These are phyloP conservation scores for Spatholobus suberectus DNA, from an alignment of 306 rosid species.

Conservation along the genomic window DNA sequence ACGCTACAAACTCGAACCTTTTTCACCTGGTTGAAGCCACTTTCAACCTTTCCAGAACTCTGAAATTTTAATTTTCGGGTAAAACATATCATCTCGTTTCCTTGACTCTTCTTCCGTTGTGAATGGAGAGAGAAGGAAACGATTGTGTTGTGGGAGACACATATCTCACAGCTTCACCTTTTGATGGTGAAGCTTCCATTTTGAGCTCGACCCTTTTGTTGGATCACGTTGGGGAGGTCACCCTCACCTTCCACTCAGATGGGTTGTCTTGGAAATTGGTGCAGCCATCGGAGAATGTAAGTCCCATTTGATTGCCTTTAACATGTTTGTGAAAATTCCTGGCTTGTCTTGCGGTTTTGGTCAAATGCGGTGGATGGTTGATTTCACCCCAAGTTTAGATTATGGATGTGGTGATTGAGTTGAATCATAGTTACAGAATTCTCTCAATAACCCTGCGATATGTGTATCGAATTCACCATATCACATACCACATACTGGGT, in stretches of 20 bases:
- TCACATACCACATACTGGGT: background rate
- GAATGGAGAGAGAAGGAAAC: slow-evolving; percentile 60
- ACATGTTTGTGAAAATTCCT: slow-evolving; percentile 5
- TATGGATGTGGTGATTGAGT: background rate
- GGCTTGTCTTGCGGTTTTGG: slow-evolving; percentile 14
- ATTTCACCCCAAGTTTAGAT: background rate
- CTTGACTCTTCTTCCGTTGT: slow-evolving; percentile 53
- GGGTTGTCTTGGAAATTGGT: slow-evolving; percentile 73
- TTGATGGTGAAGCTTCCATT: slow-evolving; percentile 38
- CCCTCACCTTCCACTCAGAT: slow-evolving; percentile 60
- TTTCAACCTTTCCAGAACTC: background rate
- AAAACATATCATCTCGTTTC: slow-evolving; percentile 47
- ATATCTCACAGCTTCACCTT: slow-evolving; percentile 35
- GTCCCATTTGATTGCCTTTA: slow-evolving; percentile 6
- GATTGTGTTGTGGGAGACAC: slow-evolving; percentile 35
- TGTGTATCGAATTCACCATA: background rate
- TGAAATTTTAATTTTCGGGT: background rate
- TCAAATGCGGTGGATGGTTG: background rate
- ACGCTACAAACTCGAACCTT: slow-evolving; percentile 1
- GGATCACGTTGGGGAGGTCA: slow-evolving; percentile 72
- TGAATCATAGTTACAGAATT: background rate
- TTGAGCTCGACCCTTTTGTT: slow-evolving; percentile 64
- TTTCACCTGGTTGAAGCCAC: background rate
- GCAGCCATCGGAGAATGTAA: slow-evolving; percentile 53
- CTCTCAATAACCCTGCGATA: background rate